These are phyloP conservation scores for Tetracladium setigerum DNA, from an alignment of 495 filamentous ascomycete species.

Conservation along the genomic window DNA sequence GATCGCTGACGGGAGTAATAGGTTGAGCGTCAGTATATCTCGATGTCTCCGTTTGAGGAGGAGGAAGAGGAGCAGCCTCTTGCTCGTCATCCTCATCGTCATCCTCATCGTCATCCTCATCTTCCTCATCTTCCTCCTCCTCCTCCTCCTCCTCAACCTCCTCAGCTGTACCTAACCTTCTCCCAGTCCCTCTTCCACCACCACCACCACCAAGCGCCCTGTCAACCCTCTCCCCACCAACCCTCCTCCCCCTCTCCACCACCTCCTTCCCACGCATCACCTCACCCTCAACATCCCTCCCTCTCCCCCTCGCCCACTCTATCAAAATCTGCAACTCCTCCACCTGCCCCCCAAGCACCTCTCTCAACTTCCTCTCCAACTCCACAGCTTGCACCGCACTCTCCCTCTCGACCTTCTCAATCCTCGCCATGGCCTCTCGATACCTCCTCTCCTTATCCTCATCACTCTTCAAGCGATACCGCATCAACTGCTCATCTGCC, in stretches of 20 bases:
- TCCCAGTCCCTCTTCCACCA: not conserved
- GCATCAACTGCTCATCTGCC: too few relatives aligned
- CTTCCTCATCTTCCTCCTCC: not conserved
- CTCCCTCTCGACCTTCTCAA: slow-evolving; percentile 10
- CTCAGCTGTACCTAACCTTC: not conserved
- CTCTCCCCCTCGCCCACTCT: slow-evolving; percentile 5
- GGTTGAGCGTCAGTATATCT: too few relatives aligned
- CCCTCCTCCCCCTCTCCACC: not conserved
- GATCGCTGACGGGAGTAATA: too few relatives aligned
- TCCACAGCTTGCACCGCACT: not conserved
- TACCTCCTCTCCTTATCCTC: slow-evolving; percentile 15
- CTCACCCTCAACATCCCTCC: not conserved
- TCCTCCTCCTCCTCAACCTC: not conserved
- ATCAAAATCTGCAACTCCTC: slow-evolving; percentile 10
- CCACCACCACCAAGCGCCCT: not conserved
- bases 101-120: too few relatives aligned
- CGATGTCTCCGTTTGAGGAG: too few relatives aligned
- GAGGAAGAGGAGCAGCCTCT: too few relatives aligned
- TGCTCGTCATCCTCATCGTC: too few relatives aligned
- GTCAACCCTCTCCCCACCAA: not conserved
- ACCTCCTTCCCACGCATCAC: not conserved
- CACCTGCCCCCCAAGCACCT: slow-evolving; percentile 10
- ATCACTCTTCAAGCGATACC: slow-evolving; percentile 9
- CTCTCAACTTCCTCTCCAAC: slow-evolving; percentile 11
- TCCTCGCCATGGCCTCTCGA: slow-evolving; percentile 4